Base-by-base conservation (phyloP, 192 early-diverging fungal species). In the Rhizoclosmatium sp. region DNA sequence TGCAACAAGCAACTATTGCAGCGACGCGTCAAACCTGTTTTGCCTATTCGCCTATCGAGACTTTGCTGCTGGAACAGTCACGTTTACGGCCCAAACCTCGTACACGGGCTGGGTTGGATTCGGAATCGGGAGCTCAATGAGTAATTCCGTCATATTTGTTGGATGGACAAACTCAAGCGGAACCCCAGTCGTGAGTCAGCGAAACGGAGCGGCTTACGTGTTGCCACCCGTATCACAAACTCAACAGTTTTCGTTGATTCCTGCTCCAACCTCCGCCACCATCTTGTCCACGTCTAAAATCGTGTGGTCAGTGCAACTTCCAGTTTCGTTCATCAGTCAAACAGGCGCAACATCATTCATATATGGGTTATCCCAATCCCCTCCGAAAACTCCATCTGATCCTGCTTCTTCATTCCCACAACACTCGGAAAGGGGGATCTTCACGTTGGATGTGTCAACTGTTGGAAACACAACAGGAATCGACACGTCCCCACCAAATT, bases 121-220 rank as follows among this genome's bases (percentile, higher is more conserved):
- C 42, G 75, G 75, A 14, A 76, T 76, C 60, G 75, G 75, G 0
- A 46, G 45, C 16, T 31, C 19, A 39, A 76, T 76, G 75, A 47
- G 1, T 3, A 51, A 9, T n/a, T 21, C 75, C 41, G 49, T 3
- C 4, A 48, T 76, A 12, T 48, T 76, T 76, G 75, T 76, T 21
- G 61, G 75, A 7, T 76, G 75, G 75, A n/a, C 7, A 19, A 51
- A 66, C 2, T 49, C 75, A 7, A 49, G 3, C 42, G 23, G 14
- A 3, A 0, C 47, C 0, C 48, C 47, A 4, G n/a, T 76, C 48
- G 46, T 76, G 12, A 76, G 45, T 40, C 62, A 76, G 47, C 75
- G 75, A 16, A 42, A 76, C 10, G 12, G 51, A 23, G 60, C 75
- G 4, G 16, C 3, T 9, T 42, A 66, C 48, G 41, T 51, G 9